Evolutionary conservation across 1,139 yeast genomes (phyloP).

Genomic region (Saccharomyces hybrid): DNA sequence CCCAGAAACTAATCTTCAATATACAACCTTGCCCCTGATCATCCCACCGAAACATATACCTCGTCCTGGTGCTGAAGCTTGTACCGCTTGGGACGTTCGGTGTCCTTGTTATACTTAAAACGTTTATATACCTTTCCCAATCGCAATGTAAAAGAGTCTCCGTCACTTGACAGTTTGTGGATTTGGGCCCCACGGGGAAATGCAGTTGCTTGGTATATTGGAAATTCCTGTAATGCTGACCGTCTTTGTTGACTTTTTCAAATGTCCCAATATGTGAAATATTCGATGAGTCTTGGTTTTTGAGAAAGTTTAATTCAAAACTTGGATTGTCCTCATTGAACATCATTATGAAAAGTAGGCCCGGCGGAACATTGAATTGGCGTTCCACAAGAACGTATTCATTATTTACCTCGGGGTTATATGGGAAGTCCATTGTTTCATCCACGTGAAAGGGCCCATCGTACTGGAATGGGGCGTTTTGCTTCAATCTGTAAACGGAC

Average conservation of each 20-base stretch:
- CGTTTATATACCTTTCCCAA: slow-evolving; percentile 45
- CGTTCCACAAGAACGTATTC: slow-evolving; percentile 47
- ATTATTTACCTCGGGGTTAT: slow-evolving; percentile 50
- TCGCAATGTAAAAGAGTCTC: slow-evolving; percentile 60
- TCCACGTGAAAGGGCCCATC: slow-evolving; percentile 39
- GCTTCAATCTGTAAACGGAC: slow-evolving; percentile 22
- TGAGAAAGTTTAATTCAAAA: slow-evolving; percentile 46
- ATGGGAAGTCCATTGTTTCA: slow-evolving; percentile 36
- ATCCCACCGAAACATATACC: slow-evolving; percentile 68
- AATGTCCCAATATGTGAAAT: slow-evolving; percentile 46
- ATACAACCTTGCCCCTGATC: slow-evolving; percentile 46
- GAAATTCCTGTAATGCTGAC: slow-evolving; percentile 48
- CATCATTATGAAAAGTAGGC: slow-evolving; percentile 57
- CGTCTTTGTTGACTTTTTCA: slow-evolving; percentile 35
- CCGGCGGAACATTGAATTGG: slow-evolving; percentile 66
- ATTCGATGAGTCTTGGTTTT: slow-evolving; percentile 63
- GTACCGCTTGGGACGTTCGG: slow-evolving; percentile 95
- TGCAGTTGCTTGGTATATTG: slow-evolving; percentile 71
- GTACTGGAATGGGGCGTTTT: slow-evolving; percentile 21
- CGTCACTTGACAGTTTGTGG: slow-evolving; percentile 70
- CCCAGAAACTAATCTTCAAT: slow-evolving; percentile 52
- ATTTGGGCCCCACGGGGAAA: slow-evolving; percentile 89
- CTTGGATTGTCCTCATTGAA: slow-evolving; percentile 60
- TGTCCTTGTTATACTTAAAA: slow-evolving; percentile 62
- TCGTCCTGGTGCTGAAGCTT: slow-evolving; percentile 68